Evolutionary conservation across 176 grass and related monocot species (phyloP), one percentile per base, ranked within the genome.

Genomic region (Bonia amplexicaulis): DNA sequence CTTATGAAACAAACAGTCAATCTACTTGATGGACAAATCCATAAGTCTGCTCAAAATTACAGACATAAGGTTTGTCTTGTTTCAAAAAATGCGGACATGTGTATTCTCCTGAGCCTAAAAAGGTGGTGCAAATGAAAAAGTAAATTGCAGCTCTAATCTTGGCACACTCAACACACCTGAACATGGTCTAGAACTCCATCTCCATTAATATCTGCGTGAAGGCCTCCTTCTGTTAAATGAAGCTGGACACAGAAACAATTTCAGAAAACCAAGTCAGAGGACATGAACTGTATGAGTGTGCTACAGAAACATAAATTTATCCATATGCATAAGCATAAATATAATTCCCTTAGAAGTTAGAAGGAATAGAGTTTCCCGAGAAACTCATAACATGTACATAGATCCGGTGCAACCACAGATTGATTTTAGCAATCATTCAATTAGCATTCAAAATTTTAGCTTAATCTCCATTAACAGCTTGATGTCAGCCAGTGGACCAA

Each of bases 111-210:
- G 47, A 35, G 29, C 7, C 0, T 22, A 81, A 80, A 69, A 39
- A 49, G 44, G 39, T 15, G 27, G 48, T 16, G n/a, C 15, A 68
- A 73, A 42, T 61, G 6, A 25, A 55, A 20, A 64, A 1, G 1
- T 70, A 17, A 88, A 67, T 65, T 42, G 23, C 33, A 76, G 39
- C 42, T 76, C 19, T 76, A 88, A 42, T 64, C 65, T 71, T 46
- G 16, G 66, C 12, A 85, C 29, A 39, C 9, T 47, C 19, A 69
- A 80, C 66, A 17, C 74, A 98, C 96, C 96, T 98, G 93, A 85
- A 98, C 91, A 93, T 98, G 93, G 70, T 98, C 96, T 13, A 98
- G 81, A 85, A 98, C 96, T 64, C 96, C 96, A 89, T 98, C 96
- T 76, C 96, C 96, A 84, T 98, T 98, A 71, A 95, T 85, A 66